phyloP scores from a whole-genome alignment of 176 grass and related monocot genomes.

The Carex pumila region DNA sequence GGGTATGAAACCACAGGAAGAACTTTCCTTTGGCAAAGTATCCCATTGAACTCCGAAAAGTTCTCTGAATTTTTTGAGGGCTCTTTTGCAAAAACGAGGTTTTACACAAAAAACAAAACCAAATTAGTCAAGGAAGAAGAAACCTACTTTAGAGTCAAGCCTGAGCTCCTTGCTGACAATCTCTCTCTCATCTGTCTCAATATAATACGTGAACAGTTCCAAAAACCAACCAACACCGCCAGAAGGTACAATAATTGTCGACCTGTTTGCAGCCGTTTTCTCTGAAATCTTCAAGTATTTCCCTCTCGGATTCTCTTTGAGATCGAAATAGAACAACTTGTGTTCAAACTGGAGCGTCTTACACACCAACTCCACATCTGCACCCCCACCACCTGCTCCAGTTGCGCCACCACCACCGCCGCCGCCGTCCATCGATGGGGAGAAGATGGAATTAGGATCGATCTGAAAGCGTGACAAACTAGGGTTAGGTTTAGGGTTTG shows the following conservation, averaged over 20 bases:
- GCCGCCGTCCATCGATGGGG: constrained; percentile 46
- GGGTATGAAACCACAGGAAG: not conserved
- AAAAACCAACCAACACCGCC: constrained; percentile 82
- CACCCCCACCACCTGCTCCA: constrained; percentile 38
- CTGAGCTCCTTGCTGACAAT: constrained; percentile 92
- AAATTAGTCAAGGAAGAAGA: not conserved
- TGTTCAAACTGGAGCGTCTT: constrained; percentile 99
- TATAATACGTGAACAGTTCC: constrained; percentile 92
- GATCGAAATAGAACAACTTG: constrained; percentile 99
- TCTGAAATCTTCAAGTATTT: constrained; percentile 98
- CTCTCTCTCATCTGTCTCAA: constrained; percentile 84
- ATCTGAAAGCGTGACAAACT: constrained; percentile 15
- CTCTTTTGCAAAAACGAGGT: not conserved
- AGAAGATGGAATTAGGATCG: constrained; percentile 33
- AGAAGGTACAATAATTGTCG: constrained; percentile 92
- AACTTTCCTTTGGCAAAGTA: not conserved
- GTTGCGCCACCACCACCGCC: constrained; percentile 23
- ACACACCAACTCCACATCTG: constrained; percentile 92
- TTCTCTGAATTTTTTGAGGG: not conserved
- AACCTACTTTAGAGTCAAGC: constrained; percentile 71
- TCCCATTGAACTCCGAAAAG: not conserved
- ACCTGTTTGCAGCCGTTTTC: constrained; percentile 86
- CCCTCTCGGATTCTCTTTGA: constrained; percentile 94
- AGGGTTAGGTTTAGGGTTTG: constrained; percentile 67
- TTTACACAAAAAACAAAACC: constrained; percentile 8